Base-by-base conservation (phyloP, 1,139 yeast genomes). In the Yamadazyma aaseri region DNA sequence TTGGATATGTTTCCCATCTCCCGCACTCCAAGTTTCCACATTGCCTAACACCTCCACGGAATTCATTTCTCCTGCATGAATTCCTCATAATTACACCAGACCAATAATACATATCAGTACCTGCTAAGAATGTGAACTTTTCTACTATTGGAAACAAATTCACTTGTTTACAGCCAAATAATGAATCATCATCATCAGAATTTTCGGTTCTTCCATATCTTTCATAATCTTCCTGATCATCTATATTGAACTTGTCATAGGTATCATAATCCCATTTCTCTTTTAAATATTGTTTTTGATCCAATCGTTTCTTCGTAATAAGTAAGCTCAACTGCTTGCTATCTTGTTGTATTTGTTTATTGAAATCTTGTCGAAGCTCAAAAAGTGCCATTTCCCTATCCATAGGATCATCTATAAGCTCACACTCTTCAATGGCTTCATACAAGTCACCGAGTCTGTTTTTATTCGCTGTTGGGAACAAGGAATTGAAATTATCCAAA, bases 1-100 rank as follows among this genome's bases (percentile, higher is more conserved):
- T 74, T 9, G 96, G 96, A 44, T 65, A 80, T 28, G 75, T 76
- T 58, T 92, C 98, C 98, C 98, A 92, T 53, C 74, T 81, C n/a
- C 97, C 97, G 62, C 98, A 92, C 26, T 79, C 84, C 49, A 89
- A 81, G 57, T 82, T 83, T 1, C 97, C 97, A 60, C 98, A 92
- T 61, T 92, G 98, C 33, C 97, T 74, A 22, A 92, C 85, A 3
- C 97, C 97, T 17, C 95, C 95, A 38, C 81, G 71, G 28, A 71
- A 59, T 54, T 90, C 97, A 56, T 90, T 94, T 53, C 92, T 80
- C 39, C 97, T 75, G 56, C 96, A 90, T 1, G 96, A 86, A 57
- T 92, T 92, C 41, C 97, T 73, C 92, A 92, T 92, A 31, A 90
- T 87, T 11, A 90, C 96, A 3, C 96, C 95, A 3, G 97, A 87